Evolutionary conservation across 768 basidiomycete species (phyloP).

Genomic region (Inosperma sp.): DNA sequence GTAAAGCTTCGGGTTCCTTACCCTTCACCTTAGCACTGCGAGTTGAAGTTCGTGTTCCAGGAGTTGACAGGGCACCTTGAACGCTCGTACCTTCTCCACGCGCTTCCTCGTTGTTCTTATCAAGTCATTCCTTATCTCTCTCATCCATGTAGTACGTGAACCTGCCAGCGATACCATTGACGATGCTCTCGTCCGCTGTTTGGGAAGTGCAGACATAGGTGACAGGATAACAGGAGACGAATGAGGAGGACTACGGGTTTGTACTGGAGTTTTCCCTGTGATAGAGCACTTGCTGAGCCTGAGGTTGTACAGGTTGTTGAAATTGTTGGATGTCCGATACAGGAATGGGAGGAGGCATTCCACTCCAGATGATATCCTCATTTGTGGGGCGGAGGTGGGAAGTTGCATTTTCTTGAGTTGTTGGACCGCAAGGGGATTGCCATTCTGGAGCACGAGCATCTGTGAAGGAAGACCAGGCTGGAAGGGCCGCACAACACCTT

Average conservation of each 20-base stretch:
- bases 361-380: no score
- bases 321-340: conserved; percentile 24
- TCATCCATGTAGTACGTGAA: no score
- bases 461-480: no score
- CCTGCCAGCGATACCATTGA: conserved; percentile 59
- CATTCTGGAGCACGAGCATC: no score
- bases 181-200: conserved; percentile 74
- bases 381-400: no score
- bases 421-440: no score
- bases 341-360: no score
- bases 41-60: conserved; percentile 51
- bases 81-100: conserved; percentile 80
- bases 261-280: conserved; percentile 8
- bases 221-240: conserved; percentile 41
- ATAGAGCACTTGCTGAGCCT: neutral
- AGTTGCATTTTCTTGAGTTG: no score
- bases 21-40: conserved; percentile 76
- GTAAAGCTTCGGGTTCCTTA: conserved; percentile 88
- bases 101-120: conserved; percentile 84
- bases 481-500: no score
- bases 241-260: no score
- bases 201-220: conserved; percentile 78
- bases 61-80: conserved; percentile 52
- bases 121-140: no score
- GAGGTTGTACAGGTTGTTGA: conserved; percentile 25